phyloP scores from a whole-genome alignment of 495 filamentous ascomycete genomes.

The Tuber melanosporum region DNA sequence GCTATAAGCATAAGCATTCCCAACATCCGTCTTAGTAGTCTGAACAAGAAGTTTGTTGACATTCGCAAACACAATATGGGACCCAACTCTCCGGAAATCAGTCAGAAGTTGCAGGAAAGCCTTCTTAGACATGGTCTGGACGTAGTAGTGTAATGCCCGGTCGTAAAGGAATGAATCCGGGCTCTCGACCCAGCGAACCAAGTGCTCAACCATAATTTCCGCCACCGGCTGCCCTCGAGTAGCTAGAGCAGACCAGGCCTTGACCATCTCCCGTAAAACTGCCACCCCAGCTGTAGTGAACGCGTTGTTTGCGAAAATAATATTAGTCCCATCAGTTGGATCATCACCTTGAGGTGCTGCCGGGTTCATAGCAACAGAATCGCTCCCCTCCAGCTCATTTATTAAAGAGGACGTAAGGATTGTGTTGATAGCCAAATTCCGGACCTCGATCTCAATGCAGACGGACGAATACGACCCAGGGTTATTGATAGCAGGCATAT shows the following conservation, averaged over 20 bases:
- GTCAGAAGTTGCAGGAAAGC: conserved; percentile 95
- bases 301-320: conserved; percentile 80
- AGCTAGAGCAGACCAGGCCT: conserved; percentile 94
- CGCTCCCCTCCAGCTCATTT: conserved; percentile 87
- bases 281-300: conserved; percentile 85
- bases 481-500: conserved; percentile 88
- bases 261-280: conserved; percentile 96
- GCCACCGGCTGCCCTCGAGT: conserved; percentile 88
- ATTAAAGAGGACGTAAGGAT: conserved; percentile 95
- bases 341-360: conserved; percentile 59
- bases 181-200: conserved; percentile 93
- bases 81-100: conserved; percentile 91
- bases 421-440: conserved; percentile 95
- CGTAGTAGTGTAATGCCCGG: conserved; percentile 91
- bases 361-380: conserved; percentile 71
- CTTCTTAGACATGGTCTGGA: conserved; percentile 95
- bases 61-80: conserved; percentile 85
- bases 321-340: conserved; percentile 51
- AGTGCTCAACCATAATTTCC: conserved; percentile 94
- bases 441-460: conserved; percentile 89
- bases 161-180: conserved; percentile 92
- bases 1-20: conserved; percentile 92
- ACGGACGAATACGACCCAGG: conserved; percentile 92
- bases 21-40: conserved; percentile 93
- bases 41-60: conserved; percentile 84